phyloP scores from a whole-genome alignment of 176 grass and related monocot genomes.

The sorghum (Sorghum bicolor) region DNA sequence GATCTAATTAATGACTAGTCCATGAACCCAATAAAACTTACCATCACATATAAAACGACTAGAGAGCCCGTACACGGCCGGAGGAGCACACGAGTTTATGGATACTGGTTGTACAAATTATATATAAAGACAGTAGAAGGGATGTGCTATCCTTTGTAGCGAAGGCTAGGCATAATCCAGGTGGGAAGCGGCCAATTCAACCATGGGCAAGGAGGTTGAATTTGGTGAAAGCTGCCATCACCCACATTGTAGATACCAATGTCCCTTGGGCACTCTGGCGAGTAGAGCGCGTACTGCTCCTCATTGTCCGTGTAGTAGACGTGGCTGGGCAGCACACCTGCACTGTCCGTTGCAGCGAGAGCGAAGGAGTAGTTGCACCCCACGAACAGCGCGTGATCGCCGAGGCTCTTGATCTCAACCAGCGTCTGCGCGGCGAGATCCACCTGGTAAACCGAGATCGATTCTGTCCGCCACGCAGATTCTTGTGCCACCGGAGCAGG shows the following conservation, averaged over 20 bases:
- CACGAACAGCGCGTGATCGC: not conserved
- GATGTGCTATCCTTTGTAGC: not conserved
- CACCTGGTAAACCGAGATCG: not conserved
- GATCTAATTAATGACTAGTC: too few species aligned
- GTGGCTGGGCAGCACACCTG: not conserved
- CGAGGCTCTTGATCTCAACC: not conserved
- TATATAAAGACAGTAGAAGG: too few species aligned
- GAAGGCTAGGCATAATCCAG: not conserved
- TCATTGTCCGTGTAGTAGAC: slow-evolving; percentile 10
- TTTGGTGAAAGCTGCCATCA: not conserved
- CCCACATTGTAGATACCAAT: slow-evolving; percentile 10
- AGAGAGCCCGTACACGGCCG: too few species aligned
- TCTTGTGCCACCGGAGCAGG: not conserved
- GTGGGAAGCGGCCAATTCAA: slow-evolving; percentile 5
- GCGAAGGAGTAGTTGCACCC: not conserved
- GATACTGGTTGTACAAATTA: too few species aligned
- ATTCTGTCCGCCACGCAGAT: not conserved
- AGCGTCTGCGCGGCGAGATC: not conserved
- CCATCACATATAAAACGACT: too few species aligned
- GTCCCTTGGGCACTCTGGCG: not conserved
- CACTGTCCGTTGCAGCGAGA: not conserved
- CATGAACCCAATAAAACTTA: too few species aligned
- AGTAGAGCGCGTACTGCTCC: not conserved
- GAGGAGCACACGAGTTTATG: too few species aligned
- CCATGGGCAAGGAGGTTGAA: not conserved